Conservation (phyloP, 164 flowering plant species). For the Liriodendron chinense region DNA sequence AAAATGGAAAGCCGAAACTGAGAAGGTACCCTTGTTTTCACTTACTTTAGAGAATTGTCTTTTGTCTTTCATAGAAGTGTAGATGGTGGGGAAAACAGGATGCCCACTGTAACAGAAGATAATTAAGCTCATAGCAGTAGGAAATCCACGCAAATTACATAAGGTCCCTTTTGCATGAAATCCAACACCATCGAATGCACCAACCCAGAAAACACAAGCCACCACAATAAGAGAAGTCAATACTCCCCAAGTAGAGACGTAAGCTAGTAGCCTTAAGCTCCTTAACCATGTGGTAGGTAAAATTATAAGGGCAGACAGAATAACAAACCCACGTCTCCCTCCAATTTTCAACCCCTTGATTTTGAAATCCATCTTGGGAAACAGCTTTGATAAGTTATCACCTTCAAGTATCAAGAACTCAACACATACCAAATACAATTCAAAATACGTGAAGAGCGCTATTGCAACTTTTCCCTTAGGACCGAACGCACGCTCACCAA, state of each 20-base stretch:
- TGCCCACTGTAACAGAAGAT: conserved; percentile 79
- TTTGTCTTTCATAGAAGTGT: conserved; percentile 63
- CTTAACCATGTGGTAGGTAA: conserved; percentile 63
- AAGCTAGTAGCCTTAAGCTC: conserved; percentile 47
- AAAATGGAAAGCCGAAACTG: background rate
- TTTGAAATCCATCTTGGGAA: conserved; percentile 36
- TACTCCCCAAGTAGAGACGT: conserved; percentile 72
- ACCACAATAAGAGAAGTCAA: conserved; percentile 56
- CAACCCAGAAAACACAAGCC: conserved; percentile 51
- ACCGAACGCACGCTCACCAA: conserved; percentile 73
- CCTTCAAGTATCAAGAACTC: conserved; percentile 81
- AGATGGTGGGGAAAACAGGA: conserved; percentile 84
- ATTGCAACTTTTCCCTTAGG: conserved; percentile 44
- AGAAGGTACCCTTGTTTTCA: background rate
- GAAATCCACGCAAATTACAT: conserved; percentile 52
- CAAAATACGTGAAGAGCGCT: conserved; percentile 45
- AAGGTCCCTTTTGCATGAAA: conserved; percentile 46
- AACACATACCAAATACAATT: conserved; percentile 60
- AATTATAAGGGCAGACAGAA: conserved; percentile 54
- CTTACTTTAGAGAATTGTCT: conserved; percentile 63
- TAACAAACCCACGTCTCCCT: conserved; percentile 30
- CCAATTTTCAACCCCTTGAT: conserved; percentile 10
- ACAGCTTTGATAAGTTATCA: conserved; percentile 60
- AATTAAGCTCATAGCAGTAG: conserved; percentile 62
- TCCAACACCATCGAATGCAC: conserved; percentile 58